phyloP scores from a whole-genome alignment of 1,284 basidiomycete genomes.

The Cryptococcus hybrid region DNA sequence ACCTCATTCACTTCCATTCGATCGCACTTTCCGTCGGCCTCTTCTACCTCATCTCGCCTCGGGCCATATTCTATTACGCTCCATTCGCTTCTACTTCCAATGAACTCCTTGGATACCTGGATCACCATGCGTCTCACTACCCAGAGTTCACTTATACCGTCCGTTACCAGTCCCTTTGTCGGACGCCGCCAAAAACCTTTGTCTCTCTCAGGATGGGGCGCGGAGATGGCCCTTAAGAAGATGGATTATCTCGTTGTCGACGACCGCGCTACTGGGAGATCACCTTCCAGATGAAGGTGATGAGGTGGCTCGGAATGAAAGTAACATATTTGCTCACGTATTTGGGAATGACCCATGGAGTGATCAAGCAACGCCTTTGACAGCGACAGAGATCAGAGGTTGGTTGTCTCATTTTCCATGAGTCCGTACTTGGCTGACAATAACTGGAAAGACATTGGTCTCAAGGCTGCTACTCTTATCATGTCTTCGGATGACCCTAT shows the following conservation, averaged over 20 bases:
- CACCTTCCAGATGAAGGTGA: neutral
- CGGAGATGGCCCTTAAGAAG: slow-evolving; percentile 90
- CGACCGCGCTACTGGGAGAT: slow-evolving; percentile 57
- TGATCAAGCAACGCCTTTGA: slow-evolving; percentile 61
- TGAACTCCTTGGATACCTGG: slow-evolving; percentile 65
- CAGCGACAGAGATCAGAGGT: slow-evolving; percentile 62
- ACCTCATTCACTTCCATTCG: slow-evolving; percentile 24
- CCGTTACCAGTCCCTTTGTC: slow-evolving; percentile 60
- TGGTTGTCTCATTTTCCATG: slow-evolving; percentile 11
- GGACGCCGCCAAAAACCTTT: slow-evolving; percentile 14
- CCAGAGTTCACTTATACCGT: slow-evolving; percentile 69
- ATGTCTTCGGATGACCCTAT: slow-evolving; percentile 61
- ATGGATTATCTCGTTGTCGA: slow-evolving; percentile 95
- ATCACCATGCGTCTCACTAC: slow-evolving; percentile 52
- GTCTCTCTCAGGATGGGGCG: slow-evolving; percentile 83
- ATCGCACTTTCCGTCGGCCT: slow-evolving; percentile 32
- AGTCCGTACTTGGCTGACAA: neutral
- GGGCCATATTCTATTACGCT: slow-evolving; percentile 68
- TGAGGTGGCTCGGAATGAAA: neutral
- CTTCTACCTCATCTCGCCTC: slow-evolving; percentile 57
- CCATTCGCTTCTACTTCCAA: slow-evolving; percentile 62
- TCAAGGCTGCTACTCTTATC: slow-evolving; percentile 71
- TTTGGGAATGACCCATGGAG: slow-evolving; percentile 48
- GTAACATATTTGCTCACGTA: slow-evolving; percentile 19
- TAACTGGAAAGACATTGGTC: slow-evolving; percentile 59